Percentiles rank a stretch among this genome's conserved stretches.
phyloP scores from a whole-genome alignment of 2,329 filamentous ascomycete genomes.

The Lizonia empirigonia region DNA sequence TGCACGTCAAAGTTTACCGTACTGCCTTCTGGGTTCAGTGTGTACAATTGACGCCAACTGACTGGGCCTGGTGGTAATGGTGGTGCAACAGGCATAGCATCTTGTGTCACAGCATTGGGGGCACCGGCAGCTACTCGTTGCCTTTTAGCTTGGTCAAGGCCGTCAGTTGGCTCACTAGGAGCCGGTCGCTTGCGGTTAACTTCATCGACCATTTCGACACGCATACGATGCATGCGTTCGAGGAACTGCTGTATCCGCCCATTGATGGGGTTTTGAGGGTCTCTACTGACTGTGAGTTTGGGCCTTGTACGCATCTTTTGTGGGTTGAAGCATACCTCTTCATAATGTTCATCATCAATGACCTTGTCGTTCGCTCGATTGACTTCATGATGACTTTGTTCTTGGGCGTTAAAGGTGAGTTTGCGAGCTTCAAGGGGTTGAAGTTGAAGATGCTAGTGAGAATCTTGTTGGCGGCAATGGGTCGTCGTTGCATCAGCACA shows the following conservation, averaged over 20 bases:
- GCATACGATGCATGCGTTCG: slow-evolving; percentile 78
- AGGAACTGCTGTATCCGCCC: slow-evolving; percentile 85
- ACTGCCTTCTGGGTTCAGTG: slow-evolving; percentile 75
- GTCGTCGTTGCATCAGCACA: slow-evolving; percentile 79
- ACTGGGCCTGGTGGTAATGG: slow-evolving; percentile 76
- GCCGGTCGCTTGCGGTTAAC: slow-evolving; percentile 76
- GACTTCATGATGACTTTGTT: slow-evolving; percentile 84
- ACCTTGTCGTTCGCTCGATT: slow-evolving; percentile 90
- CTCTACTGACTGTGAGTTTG: slow-evolving; percentile 56
- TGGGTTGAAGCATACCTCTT: slow-evolving; percentile 65
- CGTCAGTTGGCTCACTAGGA: slow-evolving; percentile 72
- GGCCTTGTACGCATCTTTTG: not conserved
- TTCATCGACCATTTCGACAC: slow-evolving; percentile 80
- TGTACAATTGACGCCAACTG: slow-evolving; percentile 83
- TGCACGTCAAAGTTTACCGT: slow-evolving; percentile 83
- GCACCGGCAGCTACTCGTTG: slow-evolving; percentile 69
- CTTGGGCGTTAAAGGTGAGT: slow-evolving; percentile 76
- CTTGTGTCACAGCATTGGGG: slow-evolving; percentile 31
- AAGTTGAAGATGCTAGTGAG: slow-evolving; percentile 85
- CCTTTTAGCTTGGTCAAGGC: slow-evolving; percentile 78
- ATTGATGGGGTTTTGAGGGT: slow-evolving; percentile 76
- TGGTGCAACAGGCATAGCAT: slow-evolving; percentile 61
- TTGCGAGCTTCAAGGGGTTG: slow-evolving; percentile 84
- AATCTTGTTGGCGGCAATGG: slow-evolving; percentile 82
- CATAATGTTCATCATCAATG: slow-evolving; percentile 80